Evolutionary conservation across 805 yeast species (phyloP).

Genomic region (Candida chilensis): DNA sequence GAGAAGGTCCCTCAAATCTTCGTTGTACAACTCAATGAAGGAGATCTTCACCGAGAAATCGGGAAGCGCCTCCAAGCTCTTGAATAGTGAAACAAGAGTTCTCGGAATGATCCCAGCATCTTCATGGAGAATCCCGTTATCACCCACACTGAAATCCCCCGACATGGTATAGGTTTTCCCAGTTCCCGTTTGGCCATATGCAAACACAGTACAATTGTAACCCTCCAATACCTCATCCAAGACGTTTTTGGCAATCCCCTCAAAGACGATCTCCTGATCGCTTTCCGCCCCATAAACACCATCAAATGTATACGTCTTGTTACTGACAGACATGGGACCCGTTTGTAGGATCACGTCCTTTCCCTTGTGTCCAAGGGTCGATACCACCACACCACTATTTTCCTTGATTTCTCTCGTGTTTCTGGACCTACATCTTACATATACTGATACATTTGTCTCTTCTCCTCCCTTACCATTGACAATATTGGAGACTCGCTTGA

Average conservation of each 20-base stretch:
- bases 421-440: conserved; percentile 56
- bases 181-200: conserved; percentile 57
- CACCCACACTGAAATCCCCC: conserved; percentile 36
- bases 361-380: conserved; percentile 35
- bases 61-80: conserved; percentile 25
- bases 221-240: conserved; percentile 42
- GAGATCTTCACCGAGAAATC: conserved; percentile 71
- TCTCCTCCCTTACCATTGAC: neutral
- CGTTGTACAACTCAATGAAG: conserved; percentile 81
- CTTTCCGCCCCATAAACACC: conserved; percentile 46
- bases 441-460: conserved; percentile 47
- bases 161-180: conserved; percentile 58
- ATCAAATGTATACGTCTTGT: conserved; percentile 45
- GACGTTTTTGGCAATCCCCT: conserved; percentile 35
- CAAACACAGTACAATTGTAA: conserved; percentile 44
- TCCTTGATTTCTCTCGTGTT: conserved; percentile 47
- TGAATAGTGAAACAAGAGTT: conserved; percentile 46
- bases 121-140: conserved; percentile 16
- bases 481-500: neutral
- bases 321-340: conserved; percentile 17
- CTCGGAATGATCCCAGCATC: conserved; percentile 63
- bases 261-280: conserved; percentile 35
- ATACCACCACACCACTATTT: conserved; percentile 52
- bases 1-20: conserved; percentile 70
- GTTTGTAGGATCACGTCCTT: conserved; percentile 40